A percentile compares a stretch with the other conserved stretches of the same genome.
These are phyloP conservation scores for Polymyxa betae DNA, from an alignment of 208 protist genomes.

Conservation along the genomic window DNA sequence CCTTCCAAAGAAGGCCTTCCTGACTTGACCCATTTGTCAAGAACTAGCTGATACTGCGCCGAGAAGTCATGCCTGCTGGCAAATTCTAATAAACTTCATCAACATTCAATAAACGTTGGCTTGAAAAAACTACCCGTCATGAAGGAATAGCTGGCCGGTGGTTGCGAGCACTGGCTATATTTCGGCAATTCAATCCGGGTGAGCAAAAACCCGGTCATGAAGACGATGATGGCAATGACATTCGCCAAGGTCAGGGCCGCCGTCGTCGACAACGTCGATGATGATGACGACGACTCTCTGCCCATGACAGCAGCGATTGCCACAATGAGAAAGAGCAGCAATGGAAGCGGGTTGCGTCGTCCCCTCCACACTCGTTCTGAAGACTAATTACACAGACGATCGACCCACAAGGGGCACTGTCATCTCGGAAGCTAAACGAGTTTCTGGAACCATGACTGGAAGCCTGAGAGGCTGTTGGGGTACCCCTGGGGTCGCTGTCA, in stretches of 20 bases:
- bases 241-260: slow-evolving; percentile 60
- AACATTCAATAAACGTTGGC: background rate
- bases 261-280: no score
- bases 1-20: background rate
- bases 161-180: slow-evolving; percentile 45
- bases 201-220: slow-evolving; percentile 70
- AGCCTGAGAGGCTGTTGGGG: no score
- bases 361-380: no score
- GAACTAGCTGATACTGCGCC: slow-evolving; percentile 10
- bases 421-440: no score
- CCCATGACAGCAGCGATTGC: no score
- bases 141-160: background rate
- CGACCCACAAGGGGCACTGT: no score
- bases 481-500: no score
- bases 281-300: no score
- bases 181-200: slow-evolving; percentile 63
- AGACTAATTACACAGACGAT: no score
- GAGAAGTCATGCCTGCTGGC: background rate
- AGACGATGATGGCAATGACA: slow-evolving; percentile 63
- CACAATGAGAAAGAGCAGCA: no score
- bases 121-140: background rate
- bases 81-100: background rate
- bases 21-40: background rate
- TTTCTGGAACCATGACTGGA: no score
- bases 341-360: no score